Conservation (phyloP, 495 filamentous ascomycete genomes). For the Hyaloscypha bicolor region DNA sequence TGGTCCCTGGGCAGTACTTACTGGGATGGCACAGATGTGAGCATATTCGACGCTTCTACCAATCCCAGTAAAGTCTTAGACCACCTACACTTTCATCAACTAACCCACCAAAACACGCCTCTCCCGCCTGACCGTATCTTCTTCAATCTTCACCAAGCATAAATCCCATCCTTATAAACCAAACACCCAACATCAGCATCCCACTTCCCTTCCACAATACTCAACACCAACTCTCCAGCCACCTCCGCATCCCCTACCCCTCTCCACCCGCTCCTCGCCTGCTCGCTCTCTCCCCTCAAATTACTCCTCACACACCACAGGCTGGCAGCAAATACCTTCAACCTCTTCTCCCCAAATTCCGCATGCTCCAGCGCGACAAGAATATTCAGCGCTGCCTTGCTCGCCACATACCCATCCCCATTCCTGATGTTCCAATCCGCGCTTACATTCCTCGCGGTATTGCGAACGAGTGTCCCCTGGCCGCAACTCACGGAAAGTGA, state of each 20-base stretch:
- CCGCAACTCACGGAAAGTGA: conserved; percentile 38
- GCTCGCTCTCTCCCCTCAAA: conserved; percentile 47
- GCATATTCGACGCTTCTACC: too few relatives aligned
- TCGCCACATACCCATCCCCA: conserved; percentile 23
- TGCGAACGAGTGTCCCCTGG: conserved; percentile 38
- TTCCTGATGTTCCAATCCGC: conserved; percentile 6
- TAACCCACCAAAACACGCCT: too few relatives aligned
- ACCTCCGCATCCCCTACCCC: conserved; percentile 36
- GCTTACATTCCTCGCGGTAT: conserved; percentile 2
- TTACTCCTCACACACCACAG: conserved; percentile 45
- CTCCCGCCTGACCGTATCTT: too few relatives aligned
- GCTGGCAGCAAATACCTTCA: conserved; percentile 46
- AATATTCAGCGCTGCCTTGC: conserved; percentile 33
- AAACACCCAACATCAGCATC: conserved; percentile 43
- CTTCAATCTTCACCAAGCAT: conserved; percentile 17
- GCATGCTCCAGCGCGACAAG: conserved; percentile 16
- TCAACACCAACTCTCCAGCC: conserved; percentile 34
- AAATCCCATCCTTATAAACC: conserved; percentile 34
- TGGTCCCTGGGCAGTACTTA: too few relatives aligned
- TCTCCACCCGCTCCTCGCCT: conserved; percentile 40
- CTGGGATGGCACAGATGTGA: too few relatives aligned
- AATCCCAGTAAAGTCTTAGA: too few relatives aligned
- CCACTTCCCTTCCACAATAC: conserved; percentile 42
- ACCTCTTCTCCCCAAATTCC: conserved; percentile 43
- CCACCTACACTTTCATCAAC: too few relatives aligned